Base-by-base conservation (phyloP, 2,329 filamentous ascomycete species). In the Neonectria neomacrospora region DNA sequence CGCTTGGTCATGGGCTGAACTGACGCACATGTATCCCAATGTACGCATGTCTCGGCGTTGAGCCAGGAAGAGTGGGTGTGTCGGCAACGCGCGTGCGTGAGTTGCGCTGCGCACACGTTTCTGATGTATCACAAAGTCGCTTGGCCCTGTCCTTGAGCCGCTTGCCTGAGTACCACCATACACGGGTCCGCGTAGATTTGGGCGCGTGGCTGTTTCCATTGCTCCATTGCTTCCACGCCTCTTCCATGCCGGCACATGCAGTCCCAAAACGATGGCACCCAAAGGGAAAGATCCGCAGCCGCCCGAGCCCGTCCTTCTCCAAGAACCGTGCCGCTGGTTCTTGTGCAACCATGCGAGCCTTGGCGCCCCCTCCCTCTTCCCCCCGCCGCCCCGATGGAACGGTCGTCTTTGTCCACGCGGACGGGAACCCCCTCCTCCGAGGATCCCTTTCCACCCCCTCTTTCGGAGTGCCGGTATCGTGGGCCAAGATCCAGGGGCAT, bases 141-240 rank as follows among this genome's bases (percentile, higher is more conserved):
- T 23, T 58, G 28, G 47, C 45, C 42, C 41, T 41, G n/a, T 34
- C 39, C 48, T 14, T 37, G 56, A 58, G 50, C 56, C 39, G 56
- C 56, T 54, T 30, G n/a, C 16, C 37, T 54, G 32, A 41, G 50
- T 58, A 48, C 60, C 14, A 44, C 54, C 50, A 53, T 58, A 58
- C 54, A 41, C 60, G 60, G 60, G 53, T 63, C 54, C 60, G 54
- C 50, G 60, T 63, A 63, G 58, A 45, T 30, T 53, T 26, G 32
- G 42, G 47, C 22, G 22, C 34, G 51, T 45, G 42, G 44, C 32
- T 41, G 37, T 20, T 41, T 20, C 16, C n/a, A 23, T 55, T 30
- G 41, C 44, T 23, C 47, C 26, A 51, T 30, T 34, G 30, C 50
- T 39, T 37, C 50, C 30, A 39, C 18, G 50, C 34, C 50, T 37